These are phyloP conservation scores for Boletus speciosus DNA, from an alignment of 768 basidiomycete species.

Conservation along the genomic window DNA sequence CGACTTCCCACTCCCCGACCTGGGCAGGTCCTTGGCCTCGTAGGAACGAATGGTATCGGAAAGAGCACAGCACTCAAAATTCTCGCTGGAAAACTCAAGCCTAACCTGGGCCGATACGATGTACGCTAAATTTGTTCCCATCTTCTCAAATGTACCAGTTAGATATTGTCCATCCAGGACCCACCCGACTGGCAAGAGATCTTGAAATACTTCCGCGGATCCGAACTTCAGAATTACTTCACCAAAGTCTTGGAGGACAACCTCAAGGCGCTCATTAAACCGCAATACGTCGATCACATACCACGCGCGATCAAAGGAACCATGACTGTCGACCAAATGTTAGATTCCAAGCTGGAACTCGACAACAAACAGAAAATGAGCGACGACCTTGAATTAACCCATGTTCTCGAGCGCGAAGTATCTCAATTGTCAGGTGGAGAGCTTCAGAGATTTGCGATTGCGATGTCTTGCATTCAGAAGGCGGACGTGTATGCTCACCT, in stretches of 20 bases:
- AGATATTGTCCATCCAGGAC: slow-evolving; percentile 48
- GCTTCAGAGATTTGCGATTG: slow-evolving; percentile 96
- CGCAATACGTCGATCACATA: slow-evolving; percentile 99
- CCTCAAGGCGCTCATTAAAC: slow-evolving; percentile 97
- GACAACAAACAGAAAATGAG: slow-evolving; percentile 87
- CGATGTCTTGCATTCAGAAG: slow-evolving; percentile 90
- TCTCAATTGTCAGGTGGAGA: slow-evolving; percentile 92
- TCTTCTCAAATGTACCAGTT: not conserved
- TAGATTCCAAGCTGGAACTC: slow-evolving; percentile 83
- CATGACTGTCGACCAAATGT: slow-evolving; percentile 86
- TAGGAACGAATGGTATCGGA: slow-evolving; percentile 99
- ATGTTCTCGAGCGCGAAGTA: slow-evolving; percentile 84
- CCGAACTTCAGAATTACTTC: slow-evolving; percentile 99
- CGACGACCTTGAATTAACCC: slow-evolving; percentile 81
- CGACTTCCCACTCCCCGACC: slow-evolving; percentile 95
- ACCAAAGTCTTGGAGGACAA: slow-evolving; percentile 99
- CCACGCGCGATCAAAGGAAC: slow-evolving; percentile 91
- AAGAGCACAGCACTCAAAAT: slow-evolving; percentile 98
- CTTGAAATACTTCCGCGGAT: slow-evolving; percentile 96
- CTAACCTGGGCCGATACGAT: slow-evolving; percentile 95
- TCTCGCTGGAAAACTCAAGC: slow-evolving; percentile 94
- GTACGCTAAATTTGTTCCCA: slow-evolving; percentile 41
- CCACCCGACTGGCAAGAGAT: slow-evolving; percentile 99
- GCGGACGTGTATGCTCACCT: slow-evolving; percentile 81
- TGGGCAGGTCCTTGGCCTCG: slow-evolving; percentile 97